phyloP scores from a whole-genome alignment of 2,329 filamentous ascomycete species.

The Aspergillus ochraceus region DNA sequence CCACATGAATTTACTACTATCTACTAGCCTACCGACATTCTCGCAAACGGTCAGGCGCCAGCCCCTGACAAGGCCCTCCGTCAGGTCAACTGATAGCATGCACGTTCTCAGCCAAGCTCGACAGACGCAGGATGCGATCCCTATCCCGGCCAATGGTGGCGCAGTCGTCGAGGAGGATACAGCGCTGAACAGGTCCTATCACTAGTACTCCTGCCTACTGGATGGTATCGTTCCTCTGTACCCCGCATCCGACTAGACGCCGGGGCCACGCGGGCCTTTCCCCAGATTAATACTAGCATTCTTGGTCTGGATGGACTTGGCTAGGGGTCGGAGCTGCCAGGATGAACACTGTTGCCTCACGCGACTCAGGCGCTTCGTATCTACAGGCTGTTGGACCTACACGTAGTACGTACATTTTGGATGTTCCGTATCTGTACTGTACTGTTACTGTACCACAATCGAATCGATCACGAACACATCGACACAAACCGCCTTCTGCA shows the following conservation, averaged over 20 bases:
- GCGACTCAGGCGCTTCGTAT: no score
- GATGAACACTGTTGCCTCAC: no score
- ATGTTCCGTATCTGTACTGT: background rate
- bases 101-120: conserved; percentile 2
- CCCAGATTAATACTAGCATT: conserved; percentile 8
- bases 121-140: background rate
- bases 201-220: background rate
- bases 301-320: background rate
- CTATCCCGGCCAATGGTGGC: conserved; percentile 1
- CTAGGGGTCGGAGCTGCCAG: background rate
- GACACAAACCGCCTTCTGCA: background rate
- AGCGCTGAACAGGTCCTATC: background rate
- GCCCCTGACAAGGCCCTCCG: background rate
- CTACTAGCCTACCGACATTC: background rate
- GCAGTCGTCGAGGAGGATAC: background rate
- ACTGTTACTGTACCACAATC: background rate
- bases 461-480: background rate
- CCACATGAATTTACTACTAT: background rate
- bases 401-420: background rate
- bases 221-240: conserved; percentile 11
- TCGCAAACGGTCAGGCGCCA: background rate
- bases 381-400: no score
- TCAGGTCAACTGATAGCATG: conserved; percentile 7
- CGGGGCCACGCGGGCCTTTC: conserved; percentile 25
- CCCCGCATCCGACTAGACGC: conserved; percentile 24